Evolutionary conservation across 2,329 filamentous ascomycete genomes (phyloP), one percentile per base, ranked within the genome.

Genomic region (Pseudogymnoascus sp.): DNA sequence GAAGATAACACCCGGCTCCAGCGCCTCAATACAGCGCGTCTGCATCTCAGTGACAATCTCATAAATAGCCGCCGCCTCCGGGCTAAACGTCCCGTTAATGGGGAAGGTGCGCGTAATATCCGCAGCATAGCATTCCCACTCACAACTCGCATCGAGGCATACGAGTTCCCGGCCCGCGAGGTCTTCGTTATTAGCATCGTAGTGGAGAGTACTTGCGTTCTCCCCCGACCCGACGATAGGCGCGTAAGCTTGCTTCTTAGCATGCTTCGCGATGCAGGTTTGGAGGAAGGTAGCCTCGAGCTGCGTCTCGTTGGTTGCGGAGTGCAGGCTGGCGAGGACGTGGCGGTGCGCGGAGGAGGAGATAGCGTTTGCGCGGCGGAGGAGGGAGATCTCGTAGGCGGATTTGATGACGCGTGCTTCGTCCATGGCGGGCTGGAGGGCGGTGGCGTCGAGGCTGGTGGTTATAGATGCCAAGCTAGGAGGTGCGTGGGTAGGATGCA

Each of bases 61-160:
- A 74, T 97, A 93, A 62, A 97, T 87, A 8, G 85, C 83, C 60
- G 83, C 82, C 0, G 88, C 87, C 73, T 93, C 89, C 13, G 80
- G 75, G 0, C 85, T 84, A 69, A 92, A 96, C 0, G 78, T 78
- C 5, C 90, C 90, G 13, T 82, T 83, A 21, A 97, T 77, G 4
- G 93, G 93, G 68, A 97, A 86, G 0, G 93, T 95, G 39, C 93
- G 85, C 0, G 95, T 98, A 28, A 98, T 86, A 75, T 98, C 93
- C 64, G 89, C 90, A 31, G 92, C 92, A 74, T 99, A 98, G 69
- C 89, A 88, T 60, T 86, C 78, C 77, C 87, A 96, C 76, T 98
- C 93, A 68, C 87, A 89, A 2, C 92, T 93, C 1, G 93, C 93
- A 73, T 99, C 93, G 4, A 99, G 80, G 19, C 96, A 87, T 34